Evolutionary conservation across 495 filamentous ascomycete genomes (phyloP).

Genomic region (Neurospora sp.): DNA sequence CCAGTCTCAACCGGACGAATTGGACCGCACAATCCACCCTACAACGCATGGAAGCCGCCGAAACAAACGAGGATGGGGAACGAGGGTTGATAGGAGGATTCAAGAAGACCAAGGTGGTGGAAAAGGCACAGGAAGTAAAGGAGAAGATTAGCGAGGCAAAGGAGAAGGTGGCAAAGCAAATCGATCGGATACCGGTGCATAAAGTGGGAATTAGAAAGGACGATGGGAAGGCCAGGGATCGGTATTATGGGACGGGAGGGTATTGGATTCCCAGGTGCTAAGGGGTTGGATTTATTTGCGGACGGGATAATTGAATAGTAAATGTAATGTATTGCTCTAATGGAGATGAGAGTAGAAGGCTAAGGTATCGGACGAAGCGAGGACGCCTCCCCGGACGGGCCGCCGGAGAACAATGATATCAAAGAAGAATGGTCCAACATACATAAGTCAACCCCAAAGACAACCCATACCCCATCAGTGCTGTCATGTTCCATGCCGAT

Average conservation of each 20-base stretch:
- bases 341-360: background rate
- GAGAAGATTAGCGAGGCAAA: background rate
- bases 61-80: constrained; percentile 20
- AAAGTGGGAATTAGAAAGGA: constrained; percentile 43
- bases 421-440: background rate
- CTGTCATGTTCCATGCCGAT: background rate
- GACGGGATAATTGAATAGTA: background rate
- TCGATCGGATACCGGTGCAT: constrained; percentile 47
- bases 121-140: background rate
- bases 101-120: constrained; percentile 33
- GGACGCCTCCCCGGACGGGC: background rate
- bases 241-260: constrained; percentile 29
- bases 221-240: constrained; percentile 39
- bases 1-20: constrained; percentile 42
- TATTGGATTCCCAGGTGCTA: constrained; percentile 30
- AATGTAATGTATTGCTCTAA: background rate
- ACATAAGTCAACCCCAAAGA: background rate
- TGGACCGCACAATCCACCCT: constrained; percentile 39
- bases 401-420: background rate
- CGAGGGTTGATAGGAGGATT: constrained; percentile 26
- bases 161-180: constrained; percentile 9
- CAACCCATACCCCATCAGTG: background rate
- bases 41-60: constrained; percentile 16
- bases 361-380: background rate
- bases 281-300: background rate